These are phyloP conservation scores for Ceratobasidium sp. DNA, from an alignment of 1,284 basidiomycete species.

Conservation along the genomic window DNA sequence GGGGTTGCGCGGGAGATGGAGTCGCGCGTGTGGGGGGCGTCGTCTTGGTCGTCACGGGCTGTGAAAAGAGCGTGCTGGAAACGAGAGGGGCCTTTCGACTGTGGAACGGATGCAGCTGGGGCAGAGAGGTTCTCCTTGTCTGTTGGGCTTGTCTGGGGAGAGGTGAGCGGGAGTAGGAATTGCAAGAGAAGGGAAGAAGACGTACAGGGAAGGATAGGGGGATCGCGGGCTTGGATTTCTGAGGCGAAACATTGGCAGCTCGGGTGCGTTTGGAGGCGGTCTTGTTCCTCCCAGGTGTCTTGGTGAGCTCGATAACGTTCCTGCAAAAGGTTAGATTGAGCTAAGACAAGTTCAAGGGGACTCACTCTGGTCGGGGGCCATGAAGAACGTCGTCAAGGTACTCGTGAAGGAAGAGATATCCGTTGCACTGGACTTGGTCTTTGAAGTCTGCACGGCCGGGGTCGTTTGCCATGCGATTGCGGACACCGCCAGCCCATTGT, in stretches of 20 bases:
- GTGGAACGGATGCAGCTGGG: constrained; percentile 48
- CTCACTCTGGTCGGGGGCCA: constrained; percentile 70
- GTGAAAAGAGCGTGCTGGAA: constrained; percentile 52
- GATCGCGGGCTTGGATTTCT: constrained; percentile 54
- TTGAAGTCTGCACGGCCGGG: constrained; percentile 73
- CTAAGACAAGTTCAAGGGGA: not conserved
- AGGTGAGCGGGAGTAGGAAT: constrained; percentile 32
- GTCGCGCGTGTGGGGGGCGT: constrained; percentile 29
- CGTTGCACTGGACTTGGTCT: constrained; percentile 75
- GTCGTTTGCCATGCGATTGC: constrained; percentile 74
- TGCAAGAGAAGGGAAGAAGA: constrained; percentile 8
- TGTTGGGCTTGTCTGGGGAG: constrained; percentile 38
- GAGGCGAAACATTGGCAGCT: constrained; percentile 55
- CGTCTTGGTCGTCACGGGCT: constrained; percentile 16
- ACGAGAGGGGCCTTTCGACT: constrained; percentile 53
- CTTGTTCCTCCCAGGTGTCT: constrained; percentile 80
- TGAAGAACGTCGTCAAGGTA: constrained; percentile 77
- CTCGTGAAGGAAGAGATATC: constrained; percentile 78
- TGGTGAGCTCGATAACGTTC: constrained; percentile 79
- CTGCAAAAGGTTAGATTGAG: constrained; percentile 54
- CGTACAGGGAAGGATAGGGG: constrained; percentile 63
- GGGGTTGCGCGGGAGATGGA: constrained; percentile 37
- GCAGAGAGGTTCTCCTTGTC: constrained; percentile 57
- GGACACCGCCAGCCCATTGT: constrained; percentile 72
- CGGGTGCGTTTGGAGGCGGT: constrained; percentile 63